Conservation (phyloP, 2,329 filamentous ascomycete species). For the Didymella sp. region DNA sequence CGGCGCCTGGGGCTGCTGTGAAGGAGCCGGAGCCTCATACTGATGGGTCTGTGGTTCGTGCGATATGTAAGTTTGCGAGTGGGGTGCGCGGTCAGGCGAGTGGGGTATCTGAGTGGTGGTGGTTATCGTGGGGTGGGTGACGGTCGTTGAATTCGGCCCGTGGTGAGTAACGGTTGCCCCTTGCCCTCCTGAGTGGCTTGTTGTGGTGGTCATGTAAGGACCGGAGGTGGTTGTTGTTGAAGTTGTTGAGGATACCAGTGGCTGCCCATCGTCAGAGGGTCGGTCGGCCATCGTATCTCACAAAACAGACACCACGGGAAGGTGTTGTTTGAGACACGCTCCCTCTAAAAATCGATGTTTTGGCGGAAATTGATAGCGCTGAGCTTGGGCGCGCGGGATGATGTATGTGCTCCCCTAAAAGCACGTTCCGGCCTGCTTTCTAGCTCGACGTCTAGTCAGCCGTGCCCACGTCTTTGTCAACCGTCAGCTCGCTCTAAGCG, state of each 20-base stretch:
- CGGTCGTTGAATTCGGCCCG: constrained; percentile 35
- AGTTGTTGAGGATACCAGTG: constrained; percentile 25
- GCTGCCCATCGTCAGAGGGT: constrained; percentile 17
- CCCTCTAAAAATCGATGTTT: constrained; percentile 12
- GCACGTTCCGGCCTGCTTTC: constrained; percentile 22
- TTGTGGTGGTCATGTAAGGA: constrained; percentile 42
- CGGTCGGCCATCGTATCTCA: constrained; percentile 24
- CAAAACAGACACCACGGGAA: constrained; percentile 7
- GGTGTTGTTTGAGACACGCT: constrained; percentile 12
- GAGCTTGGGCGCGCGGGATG: constrained; percentile 19
- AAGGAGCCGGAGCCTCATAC: background rate
- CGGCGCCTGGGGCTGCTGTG: constrained; percentile 18
- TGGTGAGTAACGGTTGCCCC: constrained; percentile 31
- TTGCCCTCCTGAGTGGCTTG: constrained; percentile 26
- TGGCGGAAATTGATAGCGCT: constrained; percentile 17
- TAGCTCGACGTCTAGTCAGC: constrained; percentile 31
- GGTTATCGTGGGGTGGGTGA: constrained; percentile 39
- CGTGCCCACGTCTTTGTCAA: constrained; percentile 12
- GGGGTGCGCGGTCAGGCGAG: background rate
- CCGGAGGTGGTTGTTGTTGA: constrained; percentile 41
- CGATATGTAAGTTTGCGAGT: constrained; percentile 1
- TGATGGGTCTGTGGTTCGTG: constrained; percentile 3
- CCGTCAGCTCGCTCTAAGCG: background rate
- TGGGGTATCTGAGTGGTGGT: constrained; percentile 32
- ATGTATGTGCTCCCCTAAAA: constrained; percentile 24